Evolutionary conservation across 1,139 yeast species (phyloP).

Genomic region (Geotrichum fermentans): DNA sequence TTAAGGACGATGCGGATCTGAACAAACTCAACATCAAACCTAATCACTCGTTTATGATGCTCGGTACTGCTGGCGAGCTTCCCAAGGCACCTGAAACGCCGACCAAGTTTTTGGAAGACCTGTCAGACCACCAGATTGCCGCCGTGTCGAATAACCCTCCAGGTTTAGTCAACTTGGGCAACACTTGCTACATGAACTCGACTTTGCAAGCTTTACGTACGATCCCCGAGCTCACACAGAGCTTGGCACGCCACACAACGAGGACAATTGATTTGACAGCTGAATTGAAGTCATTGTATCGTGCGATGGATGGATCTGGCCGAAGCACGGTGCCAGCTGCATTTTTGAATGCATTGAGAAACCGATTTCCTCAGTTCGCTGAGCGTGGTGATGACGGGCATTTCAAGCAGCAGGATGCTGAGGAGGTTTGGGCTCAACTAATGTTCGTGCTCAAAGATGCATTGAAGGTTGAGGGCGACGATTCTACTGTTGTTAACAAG

Average conservation of each 20-base stretch:
- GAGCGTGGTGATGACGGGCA: slow-evolving; percentile 64
- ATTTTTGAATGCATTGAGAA: slow-evolving; percentile 47
- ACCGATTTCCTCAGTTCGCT: slow-evolving; percentile 78
- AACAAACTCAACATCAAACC: slow-evolving; percentile 53
- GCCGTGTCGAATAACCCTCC: slow-evolving; percentile 48
- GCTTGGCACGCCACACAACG: slow-evolving; percentile 25
- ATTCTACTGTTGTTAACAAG: slow-evolving; percentile 44
- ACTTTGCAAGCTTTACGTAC: slow-evolving; percentile 75
- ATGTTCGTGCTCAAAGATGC: slow-evolving; percentile 47
- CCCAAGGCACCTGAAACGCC: slow-evolving; percentile 54
- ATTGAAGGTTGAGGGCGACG: slow-evolving; percentile 21
- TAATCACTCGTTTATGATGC: slow-evolving; percentile 72
- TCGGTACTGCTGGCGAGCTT: slow-evolving; percentile 81
- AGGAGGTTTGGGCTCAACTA: slow-evolving; percentile 85
- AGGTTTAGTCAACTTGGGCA: slow-evolving; percentile 84
- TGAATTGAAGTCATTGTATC: slow-evolving; percentile 34
- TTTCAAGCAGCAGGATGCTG: slow-evolving; percentile 96
- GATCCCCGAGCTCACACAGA: slow-evolving; percentile 52
- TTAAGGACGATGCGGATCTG: slow-evolving; percentile 60
- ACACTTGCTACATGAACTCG: slow-evolving; percentile 91
- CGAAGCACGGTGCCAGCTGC: slow-evolving; percentile 48
- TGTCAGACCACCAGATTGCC: slow-evolving; percentile 46
- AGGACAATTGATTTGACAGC: slow-evolving; percentile 28
- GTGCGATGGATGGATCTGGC: slow-evolving; percentile 33
- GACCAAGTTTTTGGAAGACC: slow-evolving; percentile 65